Evolutionary conservation across 495 filamentous ascomycete species (phyloP).

Genomic region (Podospora tetraspora): DNA sequence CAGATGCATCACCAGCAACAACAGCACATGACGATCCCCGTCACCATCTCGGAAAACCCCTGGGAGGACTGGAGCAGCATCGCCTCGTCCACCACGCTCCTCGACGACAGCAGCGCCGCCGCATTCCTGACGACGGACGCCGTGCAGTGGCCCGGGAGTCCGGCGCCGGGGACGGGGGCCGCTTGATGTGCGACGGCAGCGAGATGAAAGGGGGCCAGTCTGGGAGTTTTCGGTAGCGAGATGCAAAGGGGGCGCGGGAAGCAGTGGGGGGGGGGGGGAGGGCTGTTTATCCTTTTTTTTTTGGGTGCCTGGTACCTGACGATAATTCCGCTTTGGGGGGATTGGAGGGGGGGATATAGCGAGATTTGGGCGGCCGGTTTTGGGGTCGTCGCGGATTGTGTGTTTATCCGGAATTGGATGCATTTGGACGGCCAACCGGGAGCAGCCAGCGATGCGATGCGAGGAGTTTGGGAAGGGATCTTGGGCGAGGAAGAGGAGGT

Average conservation of each 20-base stretch:
- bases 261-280: neutral
- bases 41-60: conserved; percentile 9
- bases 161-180: neutral
- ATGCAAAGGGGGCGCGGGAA: neutral
- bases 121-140: neutral
- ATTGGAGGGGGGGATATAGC: neutral
- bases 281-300: neutral
- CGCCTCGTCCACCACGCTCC: conserved; percentile 20
- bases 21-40: conserved; percentile 4
- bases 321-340: neutral
- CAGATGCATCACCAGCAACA: conserved; percentile 5
- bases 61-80: conserved; percentile 32
- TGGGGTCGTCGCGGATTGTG: neutral
- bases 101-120: conserved; percentile 17
- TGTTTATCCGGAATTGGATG: neutral
- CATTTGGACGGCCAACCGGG: neutral
- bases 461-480: neutral
- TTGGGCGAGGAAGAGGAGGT: no score
- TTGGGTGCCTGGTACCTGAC: neutral
- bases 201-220: neutral
- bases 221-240: neutral
- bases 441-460: neutral
- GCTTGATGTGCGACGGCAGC: neutral
- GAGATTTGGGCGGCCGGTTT: neutral
- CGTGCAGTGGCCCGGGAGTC: neutral